Base-by-base conservation (phyloP, 2,329 filamentous ascomycete genomes). In the Pseudocercospora vitis region DNA sequence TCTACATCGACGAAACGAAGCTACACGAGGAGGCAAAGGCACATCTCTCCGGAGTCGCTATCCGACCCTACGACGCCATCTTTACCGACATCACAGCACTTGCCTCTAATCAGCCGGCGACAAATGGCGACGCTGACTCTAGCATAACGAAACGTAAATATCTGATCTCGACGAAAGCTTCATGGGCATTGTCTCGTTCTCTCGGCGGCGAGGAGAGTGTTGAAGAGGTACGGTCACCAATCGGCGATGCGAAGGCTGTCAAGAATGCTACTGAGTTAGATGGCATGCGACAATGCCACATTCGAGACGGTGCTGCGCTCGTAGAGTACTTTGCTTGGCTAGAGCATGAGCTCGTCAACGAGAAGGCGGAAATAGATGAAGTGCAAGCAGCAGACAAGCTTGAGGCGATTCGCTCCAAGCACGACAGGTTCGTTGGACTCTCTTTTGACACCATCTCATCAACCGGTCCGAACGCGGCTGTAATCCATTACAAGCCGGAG, bases 361-460 rank as follows among this genome's bases (percentile, higher is more conserved):
- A 92, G 70, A 87, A 87, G 58, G 81, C 80, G 1, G 80, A 76
- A 3, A 73, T 99, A 6, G 91, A 97, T 66, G 94, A 99, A 70
- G 90, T 96, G 2, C 80, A 89, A 61, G 94, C 83, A n/a, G 91
- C 91, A 12, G 89, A 96, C 69, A 95, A 95, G 74, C 80, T 99
- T 2, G 90, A 96, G 70, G 79, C 83, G 56, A 77, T 91, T 45
- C 83, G 90, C 52, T 80, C 81, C 29, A 83, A 83, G 66, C 79
- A 84, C 52, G 76, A 91, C 53, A 78, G 88, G 59, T 99, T 91
- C 70, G 89, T 89, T 46, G 94, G 94, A 4, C 79, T 97, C 12
- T 96, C 91, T 0, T 99, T 99, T 67, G 85, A 91, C 62, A 97
- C 94, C 1, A 99, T 99, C 57, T 97, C 92, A 0, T 95, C 91